Evolutionary conservation across 106 monocot genomes (phyloP).

Genomic region (Acorus gramineus): DNA sequence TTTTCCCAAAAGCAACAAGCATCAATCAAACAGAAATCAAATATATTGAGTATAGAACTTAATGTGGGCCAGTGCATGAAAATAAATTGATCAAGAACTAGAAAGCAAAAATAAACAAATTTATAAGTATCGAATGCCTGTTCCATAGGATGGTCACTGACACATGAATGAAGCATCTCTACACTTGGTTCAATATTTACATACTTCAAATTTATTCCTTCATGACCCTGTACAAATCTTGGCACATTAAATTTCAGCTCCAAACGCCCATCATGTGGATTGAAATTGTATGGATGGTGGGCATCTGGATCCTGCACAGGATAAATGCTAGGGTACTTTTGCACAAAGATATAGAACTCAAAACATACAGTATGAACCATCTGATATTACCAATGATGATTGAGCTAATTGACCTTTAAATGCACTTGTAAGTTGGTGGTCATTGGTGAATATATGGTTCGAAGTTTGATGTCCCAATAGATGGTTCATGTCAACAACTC

Average conservation of each 20-base stretch:
- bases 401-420: constrained; percentile 1
- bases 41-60: no score
- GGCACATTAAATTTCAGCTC: constrained; percentile 17
- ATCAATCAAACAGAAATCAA: no score
- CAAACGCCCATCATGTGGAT: constrained; percentile 24
- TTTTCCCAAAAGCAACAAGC: no score
- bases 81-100: background rate
- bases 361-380: constrained; percentile 1
- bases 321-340: background rate
- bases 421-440: constrained; percentile 9
- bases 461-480: constrained; percentile 20
- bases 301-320: constrained; percentile 26
- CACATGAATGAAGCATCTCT: background rate
- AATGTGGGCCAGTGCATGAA: no score
- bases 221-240: constrained; percentile 22
- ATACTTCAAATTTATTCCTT: constrained; percentile 22
- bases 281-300: constrained; percentile 28
- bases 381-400: no score
- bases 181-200: constrained; percentile 17
- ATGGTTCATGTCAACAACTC: constrained; percentile 23
- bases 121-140: constrained; percentile 17
- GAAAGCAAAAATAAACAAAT: background rate
- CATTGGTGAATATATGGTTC: constrained; percentile 3
- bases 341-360: background rate
- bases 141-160: constrained; percentile 2